Conservation (phyloP, 2,329 filamentous ascomycete species). For the Claviceps arundinis region DNA sequence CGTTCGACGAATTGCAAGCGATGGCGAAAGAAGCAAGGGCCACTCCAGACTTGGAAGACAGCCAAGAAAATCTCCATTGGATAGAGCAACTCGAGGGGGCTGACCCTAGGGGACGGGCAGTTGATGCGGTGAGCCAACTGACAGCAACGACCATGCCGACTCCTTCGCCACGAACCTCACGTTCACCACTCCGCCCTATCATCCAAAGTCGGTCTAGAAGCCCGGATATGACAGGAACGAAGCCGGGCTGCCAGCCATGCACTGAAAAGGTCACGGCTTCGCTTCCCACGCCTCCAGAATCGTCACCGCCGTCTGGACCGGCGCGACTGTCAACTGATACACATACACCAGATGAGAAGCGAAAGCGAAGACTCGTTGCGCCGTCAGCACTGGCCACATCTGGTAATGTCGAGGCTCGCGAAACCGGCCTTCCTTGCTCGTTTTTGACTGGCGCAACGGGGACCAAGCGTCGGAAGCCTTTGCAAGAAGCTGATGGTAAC, state of each 20-base stretch:
- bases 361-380: slow-evolving; percentile 3
- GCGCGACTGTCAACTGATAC: background rate
- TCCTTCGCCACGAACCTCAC: slow-evolving; percentile 16
- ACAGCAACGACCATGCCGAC: slow-evolving; percentile 25
- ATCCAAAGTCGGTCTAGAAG: background rate
- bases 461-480: slow-evolving; percentile 9
- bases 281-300: slow-evolving; percentile 7
- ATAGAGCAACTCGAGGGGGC: slow-evolving; percentile 44
- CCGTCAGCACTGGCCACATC: background rate
- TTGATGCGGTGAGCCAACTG: slow-evolving; percentile 32
- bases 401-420: slow-evolving; percentile 10
- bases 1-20: slow-evolving; percentile 55
- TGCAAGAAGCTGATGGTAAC: slow-evolving; percentile 14
- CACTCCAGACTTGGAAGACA: slow-evolving; percentile 36
- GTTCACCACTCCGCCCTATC: background rate
- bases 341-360: slow-evolving; percentile 1
- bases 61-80: slow-evolving; percentile 49
- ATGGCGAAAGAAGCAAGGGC: slow-evolving; percentile 46
- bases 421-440: no score
- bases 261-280: background rate
- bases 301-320: slow-evolving; percentile 2
- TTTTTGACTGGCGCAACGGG: background rate
- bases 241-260: background rate
- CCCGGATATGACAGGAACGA: background rate
- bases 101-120: slow-evolving; percentile 29